These are phyloP conservation scores for Lentinula sp. DNA, from an alignment of 768 basidiomycete genomes.

Conservation along the genomic window DNA sequence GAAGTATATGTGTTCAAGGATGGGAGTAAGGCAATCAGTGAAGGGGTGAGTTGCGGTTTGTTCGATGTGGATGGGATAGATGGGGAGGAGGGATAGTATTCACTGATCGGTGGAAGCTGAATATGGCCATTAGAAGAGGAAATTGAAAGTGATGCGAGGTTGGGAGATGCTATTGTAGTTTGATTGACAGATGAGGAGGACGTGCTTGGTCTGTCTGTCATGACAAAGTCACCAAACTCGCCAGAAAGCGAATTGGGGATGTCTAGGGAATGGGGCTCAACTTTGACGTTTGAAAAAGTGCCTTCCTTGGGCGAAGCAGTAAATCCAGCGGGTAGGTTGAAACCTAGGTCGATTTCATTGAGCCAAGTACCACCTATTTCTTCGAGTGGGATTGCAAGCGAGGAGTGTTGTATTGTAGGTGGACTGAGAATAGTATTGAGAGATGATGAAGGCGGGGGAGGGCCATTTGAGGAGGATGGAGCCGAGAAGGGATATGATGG, in stretches of 20 bases:
- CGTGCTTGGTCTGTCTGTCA: constrained; percentile 4
- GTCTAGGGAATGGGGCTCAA: constrained; percentile 13
- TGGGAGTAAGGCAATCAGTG: constrained; percentile 30
- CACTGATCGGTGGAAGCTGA: constrained; percentile 20
- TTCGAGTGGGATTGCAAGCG: constrained; percentile 48
- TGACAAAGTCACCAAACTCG: constrained; percentile 1
- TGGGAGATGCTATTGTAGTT: not conserved
- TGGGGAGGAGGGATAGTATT: constrained; percentile 10
- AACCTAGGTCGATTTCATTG: constrained; percentile 39
- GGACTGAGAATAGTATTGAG: constrained; percentile 3
- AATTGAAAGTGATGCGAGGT: not conserved
- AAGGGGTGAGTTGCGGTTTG: constrained; percentile 24
- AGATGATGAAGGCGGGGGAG: constrained; percentile 1
- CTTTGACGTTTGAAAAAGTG: constrained; percentile 1
- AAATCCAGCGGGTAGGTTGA: constrained; percentile 5
- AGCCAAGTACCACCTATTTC: constrained; percentile 61
- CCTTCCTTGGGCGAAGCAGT: not conserved
- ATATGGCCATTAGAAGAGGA: constrained; percentile 13
- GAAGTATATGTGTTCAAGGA: constrained; percentile 2
- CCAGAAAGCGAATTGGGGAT: constrained; percentile 4
- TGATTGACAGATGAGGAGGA: constrained; percentile 10
- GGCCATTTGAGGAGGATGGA: constrained; percentile 8
- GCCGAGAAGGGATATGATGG: constrained; percentile 9
- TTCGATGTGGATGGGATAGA: constrained; percentile 1
- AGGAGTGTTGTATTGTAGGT: constrained; percentile 30